Percentiles rank a stretch among this genome's conserved stretches.
Conservation (phyloP, 2,329 filamentous ascomycete species). For the Aspergillus tubingensis region DNA sequence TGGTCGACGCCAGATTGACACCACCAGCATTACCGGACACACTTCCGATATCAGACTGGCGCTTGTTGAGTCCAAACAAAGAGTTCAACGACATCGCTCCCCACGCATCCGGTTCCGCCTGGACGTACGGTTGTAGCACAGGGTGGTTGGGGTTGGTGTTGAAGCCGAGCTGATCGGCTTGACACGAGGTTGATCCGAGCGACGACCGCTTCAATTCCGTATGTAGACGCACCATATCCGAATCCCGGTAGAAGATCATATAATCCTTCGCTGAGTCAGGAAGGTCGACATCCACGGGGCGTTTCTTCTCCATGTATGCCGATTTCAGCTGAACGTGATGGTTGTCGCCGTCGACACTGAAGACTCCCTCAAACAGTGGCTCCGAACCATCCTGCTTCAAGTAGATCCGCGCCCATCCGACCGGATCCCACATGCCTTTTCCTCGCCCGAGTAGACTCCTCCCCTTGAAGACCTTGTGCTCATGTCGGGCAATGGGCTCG, state of each 20-base stretch:
- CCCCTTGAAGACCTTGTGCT: constrained; percentile 84
- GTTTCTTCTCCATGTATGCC: constrained; percentile 72
- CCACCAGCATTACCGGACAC: constrained; percentile 74
- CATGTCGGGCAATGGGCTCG: constrained; percentile 70
- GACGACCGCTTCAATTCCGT: constrained; percentile 66
- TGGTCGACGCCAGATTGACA: constrained; percentile 74
- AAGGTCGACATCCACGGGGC: constrained; percentile 69
- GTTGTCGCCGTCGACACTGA: constrained; percentile 76
- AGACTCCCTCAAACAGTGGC: constrained; percentile 88
- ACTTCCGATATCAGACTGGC: constrained; percentile 68
- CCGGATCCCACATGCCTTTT: constrained; percentile 71
- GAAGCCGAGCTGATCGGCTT: constrained; percentile 74
- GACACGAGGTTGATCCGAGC: constrained; percentile 58
- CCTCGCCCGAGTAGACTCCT: constrained; percentile 68
- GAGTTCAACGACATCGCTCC: constrained; percentile 63
- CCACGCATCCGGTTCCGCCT: constrained; percentile 57
- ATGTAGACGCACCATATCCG: constrained; percentile 66
- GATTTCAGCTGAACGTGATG: constrained; percentile 81
- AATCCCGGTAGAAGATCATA: constrained; percentile 92
- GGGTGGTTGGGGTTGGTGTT: constrained; percentile 74
- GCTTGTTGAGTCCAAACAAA: constrained; percentile 66
- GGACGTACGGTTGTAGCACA: constrained; percentile 57
- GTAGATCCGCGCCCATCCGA: constrained; percentile 83
- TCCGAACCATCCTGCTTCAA: constrained; percentile 72
- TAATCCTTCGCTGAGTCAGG: constrained; percentile 63